These are phyloP conservation scores for Kazachstania kunashirensis DNA, from an alignment of 805 yeast genomes.

Conservation along the genomic window DNA sequence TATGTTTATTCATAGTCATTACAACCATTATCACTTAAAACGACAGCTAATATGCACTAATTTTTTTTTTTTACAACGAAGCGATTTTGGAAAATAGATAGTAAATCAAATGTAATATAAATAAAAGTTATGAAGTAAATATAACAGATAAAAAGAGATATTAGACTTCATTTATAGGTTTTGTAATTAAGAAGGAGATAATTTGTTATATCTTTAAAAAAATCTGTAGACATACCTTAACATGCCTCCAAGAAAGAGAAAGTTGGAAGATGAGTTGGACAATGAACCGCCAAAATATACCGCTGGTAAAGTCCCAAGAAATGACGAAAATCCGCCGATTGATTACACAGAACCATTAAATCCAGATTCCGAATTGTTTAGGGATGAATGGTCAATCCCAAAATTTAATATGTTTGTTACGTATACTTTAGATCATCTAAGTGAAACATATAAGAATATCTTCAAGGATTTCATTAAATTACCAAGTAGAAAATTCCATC, in stretches of 20 bases:
- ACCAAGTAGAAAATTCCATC: constrained; percentile 65
- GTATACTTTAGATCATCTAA: constrained; percentile 23
- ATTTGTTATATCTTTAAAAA: too few species aligned
- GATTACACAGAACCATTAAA: constrained; percentile 23
- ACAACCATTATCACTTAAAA: too few species aligned
- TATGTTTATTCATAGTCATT: too few species aligned
- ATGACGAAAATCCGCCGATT: constrained; percentile 14
- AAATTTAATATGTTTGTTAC: constrained; percentile 24
- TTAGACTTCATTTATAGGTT: too few species aligned
- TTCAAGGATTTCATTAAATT: constrained; percentile 53
- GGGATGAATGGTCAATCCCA: constrained; percentile 27
- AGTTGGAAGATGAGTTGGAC: constrained; percentile 6
- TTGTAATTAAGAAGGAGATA: too few species aligned
- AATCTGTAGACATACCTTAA: too few species aligned
- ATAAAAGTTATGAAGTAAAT: too few species aligned
- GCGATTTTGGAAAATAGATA: too few species aligned
- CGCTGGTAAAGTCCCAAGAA: constrained; percentile 29
- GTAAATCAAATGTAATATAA: too few species aligned
- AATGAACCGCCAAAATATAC: constrained; percentile 14
- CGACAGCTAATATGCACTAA: too few species aligned
- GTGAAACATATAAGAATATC: constrained; percentile 21
- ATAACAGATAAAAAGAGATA: too few species aligned
- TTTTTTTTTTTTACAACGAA: too few species aligned
- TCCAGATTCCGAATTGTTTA: constrained; percentile 26
- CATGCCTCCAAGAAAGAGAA: constrained; percentile 20